phyloP scores from a whole-genome alignment of 2,329 filamentous ascomycete species.

The Podosphaera aphanis region DNA sequence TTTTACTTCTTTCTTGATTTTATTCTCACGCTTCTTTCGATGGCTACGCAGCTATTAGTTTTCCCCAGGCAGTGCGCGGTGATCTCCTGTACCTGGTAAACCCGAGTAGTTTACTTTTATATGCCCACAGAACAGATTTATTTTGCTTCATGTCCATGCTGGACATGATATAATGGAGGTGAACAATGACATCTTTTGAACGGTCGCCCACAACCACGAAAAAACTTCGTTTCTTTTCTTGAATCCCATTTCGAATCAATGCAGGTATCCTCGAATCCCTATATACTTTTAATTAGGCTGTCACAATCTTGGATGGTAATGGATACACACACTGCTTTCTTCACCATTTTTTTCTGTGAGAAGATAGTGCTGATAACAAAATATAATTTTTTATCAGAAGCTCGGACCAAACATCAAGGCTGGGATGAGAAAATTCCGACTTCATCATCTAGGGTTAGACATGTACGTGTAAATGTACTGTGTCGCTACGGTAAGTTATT shows the following conservation, averaged over 20 bases:
- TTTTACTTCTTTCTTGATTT: conserved; percentile 97
- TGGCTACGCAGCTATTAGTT: conserved; percentile 29
- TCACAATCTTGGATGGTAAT: neutral
- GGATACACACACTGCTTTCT: conserved; percentile 13
- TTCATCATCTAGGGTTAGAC: no score
- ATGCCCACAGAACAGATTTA: conserved; percentile 93
- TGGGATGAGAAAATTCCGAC: no score
- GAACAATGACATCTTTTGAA: conserved; percentile 89
- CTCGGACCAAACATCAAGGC: conserved; percentile 4
- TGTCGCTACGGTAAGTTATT: no score
- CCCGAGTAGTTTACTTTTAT: conserved; percentile 89
- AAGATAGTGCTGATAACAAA: neutral
- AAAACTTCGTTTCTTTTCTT: conserved; percentile 94
- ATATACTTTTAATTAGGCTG: conserved; percentile 4
- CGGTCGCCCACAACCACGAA: conserved; percentile 89
- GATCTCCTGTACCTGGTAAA: conserved; percentile 36
- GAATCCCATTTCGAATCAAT: conserved; percentile 73
- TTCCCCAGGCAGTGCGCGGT: no score
- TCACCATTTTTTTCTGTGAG: conserved; percentile 9
- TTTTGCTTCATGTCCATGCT: conserved; percentile 78
- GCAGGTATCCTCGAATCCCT: conserved; percentile 79
- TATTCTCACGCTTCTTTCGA: conserved; percentile 90
- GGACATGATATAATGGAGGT: conserved; percentile 82
- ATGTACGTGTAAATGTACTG: no score
- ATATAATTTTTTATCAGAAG: conserved; percentile 6